These are phyloP conservation scores for Seminavis robusta DNA, from an alignment of 108 stramenopile genomes.

Conservation along the genomic window DNA sequence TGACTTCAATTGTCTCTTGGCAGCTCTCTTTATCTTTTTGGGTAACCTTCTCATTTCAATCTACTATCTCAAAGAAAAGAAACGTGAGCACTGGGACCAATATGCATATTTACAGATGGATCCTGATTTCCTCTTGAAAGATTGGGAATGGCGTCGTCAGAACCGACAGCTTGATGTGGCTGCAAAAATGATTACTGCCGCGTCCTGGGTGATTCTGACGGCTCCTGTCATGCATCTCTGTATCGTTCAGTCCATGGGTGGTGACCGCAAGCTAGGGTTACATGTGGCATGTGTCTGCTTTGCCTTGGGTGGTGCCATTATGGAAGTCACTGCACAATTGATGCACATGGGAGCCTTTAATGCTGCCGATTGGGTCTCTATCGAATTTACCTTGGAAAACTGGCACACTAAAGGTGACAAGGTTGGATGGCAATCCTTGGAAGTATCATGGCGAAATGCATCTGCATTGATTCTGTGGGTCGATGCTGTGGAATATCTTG, in stretches of 20 bases:
- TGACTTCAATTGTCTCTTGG: too few species aligned
- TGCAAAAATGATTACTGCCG: constrained; percentile 30
- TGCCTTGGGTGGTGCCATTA: constrained; percentile 52
- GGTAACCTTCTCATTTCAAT: too few species aligned
- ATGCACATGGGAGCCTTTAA: constrained; percentile 51
- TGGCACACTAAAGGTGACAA: constrained; percentile 46
- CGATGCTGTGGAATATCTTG: constrained; percentile 23
- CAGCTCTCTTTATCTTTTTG: too few species aligned
- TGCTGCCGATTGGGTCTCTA: constrained; percentile 47
- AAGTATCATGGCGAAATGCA: constrained; percentile 57
- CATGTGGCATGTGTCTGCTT: constrained; percentile 55
- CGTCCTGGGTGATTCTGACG: constrained; percentile 65
- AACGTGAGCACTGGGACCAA: constrained; percentile 15
- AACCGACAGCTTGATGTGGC: constrained; percentile 11
- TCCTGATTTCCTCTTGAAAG: constrained; percentile 46
- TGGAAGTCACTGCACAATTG: constrained; percentile 56
- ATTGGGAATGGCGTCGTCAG: constrained; percentile 45
- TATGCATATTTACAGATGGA: constrained; percentile 58
- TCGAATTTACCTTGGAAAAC: constrained; percentile 58
- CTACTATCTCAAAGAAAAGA: too few species aligned
- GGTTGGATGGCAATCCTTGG: constrained; percentile 68
- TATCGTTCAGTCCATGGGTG: constrained; percentile 58
- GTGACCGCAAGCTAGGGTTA: constrained; percentile 37
- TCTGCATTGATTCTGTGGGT: constrained; percentile 23
- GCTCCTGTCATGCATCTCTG: constrained; percentile 63